Conservation (phyloP, 2,329 filamentous ascomycete genomes). For the Cytospora piceae region DNA sequence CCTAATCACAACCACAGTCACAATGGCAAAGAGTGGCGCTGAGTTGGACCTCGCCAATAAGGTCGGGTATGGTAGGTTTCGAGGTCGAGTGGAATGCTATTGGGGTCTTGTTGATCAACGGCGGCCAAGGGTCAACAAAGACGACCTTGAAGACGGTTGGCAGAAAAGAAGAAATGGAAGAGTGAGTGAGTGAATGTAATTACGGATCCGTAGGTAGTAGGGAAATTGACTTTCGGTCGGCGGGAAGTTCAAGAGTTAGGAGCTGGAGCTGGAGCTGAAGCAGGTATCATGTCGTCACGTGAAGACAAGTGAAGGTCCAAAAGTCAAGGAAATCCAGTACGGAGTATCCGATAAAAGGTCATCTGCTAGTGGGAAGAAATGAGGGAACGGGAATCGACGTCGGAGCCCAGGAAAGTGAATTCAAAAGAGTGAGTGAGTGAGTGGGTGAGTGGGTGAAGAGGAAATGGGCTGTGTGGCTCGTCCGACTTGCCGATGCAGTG, state of each 20-base stretch:
- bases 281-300: slow-evolving; percentile 4
- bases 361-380: neutral
- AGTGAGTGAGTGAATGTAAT: neutral
- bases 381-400: neutral
- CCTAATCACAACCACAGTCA: neutral
- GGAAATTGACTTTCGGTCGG: slow-evolving; percentile 1
- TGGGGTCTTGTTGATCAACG: neutral
- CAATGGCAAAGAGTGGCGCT: neutral
- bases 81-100: neutral
- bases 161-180: neutral
- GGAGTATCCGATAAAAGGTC: slow-evolving; percentile 7
- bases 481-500: neutral
- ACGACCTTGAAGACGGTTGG: neutral
- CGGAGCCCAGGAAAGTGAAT: neutral
- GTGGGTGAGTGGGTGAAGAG: neutral
- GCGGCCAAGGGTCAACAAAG: neutral
- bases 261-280: slow-evolving; percentile 7
- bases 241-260: slow-evolving; percentile 8
- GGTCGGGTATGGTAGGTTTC: neutral
- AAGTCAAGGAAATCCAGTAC: slow-evolving; percentile 5
- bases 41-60: neutral
- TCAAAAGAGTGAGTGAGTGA: neutral
- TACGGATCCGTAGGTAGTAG: neutral
- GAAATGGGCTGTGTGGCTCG: neutral
- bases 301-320: slow-evolving; percentile 5